phyloP scores from a whole-genome alignment of 306 rosid species.

The Chamaecrista fasciculata region DNA sequence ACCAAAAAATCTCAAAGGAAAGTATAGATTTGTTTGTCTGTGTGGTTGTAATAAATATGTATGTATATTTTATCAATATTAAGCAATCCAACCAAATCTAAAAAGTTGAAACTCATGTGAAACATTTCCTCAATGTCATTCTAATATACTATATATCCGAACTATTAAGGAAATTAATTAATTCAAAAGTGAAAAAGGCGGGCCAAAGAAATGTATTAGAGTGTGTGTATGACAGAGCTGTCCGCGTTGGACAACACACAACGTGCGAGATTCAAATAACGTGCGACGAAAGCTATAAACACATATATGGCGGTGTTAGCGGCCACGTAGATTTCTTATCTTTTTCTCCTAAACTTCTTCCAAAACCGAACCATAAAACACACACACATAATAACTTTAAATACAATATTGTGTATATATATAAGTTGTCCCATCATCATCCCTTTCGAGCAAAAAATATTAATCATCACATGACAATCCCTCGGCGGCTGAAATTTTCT shows the following conservation, averaged over 20 bases:
- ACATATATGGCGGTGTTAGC: conserved; percentile 34
- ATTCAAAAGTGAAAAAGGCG: too few relatives aligned
- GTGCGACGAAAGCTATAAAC: neutral
- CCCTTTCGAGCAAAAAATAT: neutral
- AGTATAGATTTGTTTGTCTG: too few relatives aligned
- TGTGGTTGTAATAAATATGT: too few relatives aligned
- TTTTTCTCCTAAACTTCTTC: conserved; percentile 22
- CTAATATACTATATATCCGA: too few relatives aligned
- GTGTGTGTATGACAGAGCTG: neutral
- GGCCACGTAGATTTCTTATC: conserved; percentile 52
- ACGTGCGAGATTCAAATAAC: conserved; percentile 34
- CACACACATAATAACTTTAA: neutral
- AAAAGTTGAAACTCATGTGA: too few relatives aligned
- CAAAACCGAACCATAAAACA: neutral
- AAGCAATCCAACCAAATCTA: too few relatives aligned
- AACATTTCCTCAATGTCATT: too few relatives aligned
- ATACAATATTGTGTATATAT: neutral
- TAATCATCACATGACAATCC: conserved; percentile 38
- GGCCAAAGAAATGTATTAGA: too few relatives aligned
- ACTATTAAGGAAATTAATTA: too few relatives aligned
- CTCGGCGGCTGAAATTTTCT: conserved; percentile 29
- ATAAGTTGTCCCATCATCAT: neutral
- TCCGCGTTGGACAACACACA: conserved; percentile 44
- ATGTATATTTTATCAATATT: too few relatives aligned
- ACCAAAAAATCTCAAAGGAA: too few relatives aligned